phyloP scores from a whole-genome alignment of 345 rosid genomes.

The Clausena lansium region DNA sequence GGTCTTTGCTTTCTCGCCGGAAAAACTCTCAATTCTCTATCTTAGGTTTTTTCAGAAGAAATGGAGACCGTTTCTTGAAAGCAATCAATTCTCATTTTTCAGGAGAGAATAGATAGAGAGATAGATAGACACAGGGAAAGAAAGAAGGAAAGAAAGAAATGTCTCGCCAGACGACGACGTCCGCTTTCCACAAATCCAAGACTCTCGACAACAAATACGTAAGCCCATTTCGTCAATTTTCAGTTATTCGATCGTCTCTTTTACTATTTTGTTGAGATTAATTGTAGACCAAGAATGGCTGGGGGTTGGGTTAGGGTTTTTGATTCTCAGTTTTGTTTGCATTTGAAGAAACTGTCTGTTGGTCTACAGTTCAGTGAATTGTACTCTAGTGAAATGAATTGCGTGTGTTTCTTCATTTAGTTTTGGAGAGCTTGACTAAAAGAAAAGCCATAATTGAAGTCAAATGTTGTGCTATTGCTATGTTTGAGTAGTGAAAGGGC shows the following conservation, averaged over 20 bases:
- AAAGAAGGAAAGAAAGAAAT: conserved; percentile 4
- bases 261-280: neutral
- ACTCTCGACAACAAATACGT: conserved; percentile 92
- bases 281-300: neutral
- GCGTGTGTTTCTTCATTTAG: too few species aligned
- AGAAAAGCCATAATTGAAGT: neutral
- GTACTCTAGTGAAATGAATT: neutral
- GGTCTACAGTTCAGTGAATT: neutral
- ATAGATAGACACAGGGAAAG: neutral
- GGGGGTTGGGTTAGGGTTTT: neutral
- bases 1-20: neutral
- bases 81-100: neutral
- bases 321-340: neutral
- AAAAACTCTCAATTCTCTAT: neutral
- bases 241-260: neutral
- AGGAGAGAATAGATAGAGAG: neutral
- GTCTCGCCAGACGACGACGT: conserved; percentile 54
- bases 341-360: neutral
- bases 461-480: neutral
- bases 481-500: neutral
- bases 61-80: neutral
- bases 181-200: conserved; percentile 80
- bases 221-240: conserved; percentile 19
- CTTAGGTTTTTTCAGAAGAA: neutral
- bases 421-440: neutral